Evolutionary conservation across 2,329 filamentous ascomycete species (phyloP).

Genomic region (Cytospora schulzeri): DNA sequence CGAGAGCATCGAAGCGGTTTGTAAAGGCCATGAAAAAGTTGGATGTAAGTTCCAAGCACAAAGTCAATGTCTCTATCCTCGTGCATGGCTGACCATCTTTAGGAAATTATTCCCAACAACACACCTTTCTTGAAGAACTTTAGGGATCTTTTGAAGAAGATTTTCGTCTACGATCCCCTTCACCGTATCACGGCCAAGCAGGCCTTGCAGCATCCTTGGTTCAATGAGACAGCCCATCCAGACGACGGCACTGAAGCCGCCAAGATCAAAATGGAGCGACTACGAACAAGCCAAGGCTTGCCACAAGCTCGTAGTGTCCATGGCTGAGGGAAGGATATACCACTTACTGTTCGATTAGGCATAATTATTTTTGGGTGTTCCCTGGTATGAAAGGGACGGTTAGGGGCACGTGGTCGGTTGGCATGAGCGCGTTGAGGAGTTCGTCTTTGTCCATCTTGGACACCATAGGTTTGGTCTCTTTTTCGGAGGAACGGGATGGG

Average conservation of each 20-base stretch:
- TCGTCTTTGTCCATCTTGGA: slow-evolving; percentile 22
- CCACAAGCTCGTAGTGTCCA: slow-evolving; percentile 26
- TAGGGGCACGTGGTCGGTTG: slow-evolving; percentile 17
- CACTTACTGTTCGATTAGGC: slow-evolving; percentile 17
- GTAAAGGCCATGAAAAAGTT: slow-evolving; percentile 73
- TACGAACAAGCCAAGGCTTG: slow-evolving; percentile 46
- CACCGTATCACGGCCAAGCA: slow-evolving; percentile 68
- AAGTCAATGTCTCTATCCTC: not conserved
- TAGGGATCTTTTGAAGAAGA: slow-evolving; percentile 64
- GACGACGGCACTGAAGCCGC: slow-evolving; percentile 71
- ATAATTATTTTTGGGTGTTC: slow-evolving; percentile 22
- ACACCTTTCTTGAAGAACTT: slow-evolving; percentile 64
- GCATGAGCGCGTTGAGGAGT: slow-evolving; percentile 21
- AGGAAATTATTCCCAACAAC: slow-evolving; percentile 67
- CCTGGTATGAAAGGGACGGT: slow-evolving; percentile 17
- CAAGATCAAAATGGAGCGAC: slow-evolving; percentile 60
- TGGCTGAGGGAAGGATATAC: slow-evolving; percentile 24
- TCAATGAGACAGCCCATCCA: slow-evolving; percentile 62
- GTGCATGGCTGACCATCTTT: slow-evolving; percentile 29
- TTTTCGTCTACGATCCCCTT: slow-evolving; percentile 68
- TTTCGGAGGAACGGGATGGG: slow-evolving; percentile 6
- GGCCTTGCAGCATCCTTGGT: slow-evolving; percentile 68
- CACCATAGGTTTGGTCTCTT: slow-evolving; percentile 17
- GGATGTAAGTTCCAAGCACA: slow-evolving; percentile 48
- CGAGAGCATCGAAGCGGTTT: slow-evolving; percentile 64